phyloP scores from a whole-genome alignment of 805 yeast genomes.

The Wickerhamomyces bovis region DNA sequence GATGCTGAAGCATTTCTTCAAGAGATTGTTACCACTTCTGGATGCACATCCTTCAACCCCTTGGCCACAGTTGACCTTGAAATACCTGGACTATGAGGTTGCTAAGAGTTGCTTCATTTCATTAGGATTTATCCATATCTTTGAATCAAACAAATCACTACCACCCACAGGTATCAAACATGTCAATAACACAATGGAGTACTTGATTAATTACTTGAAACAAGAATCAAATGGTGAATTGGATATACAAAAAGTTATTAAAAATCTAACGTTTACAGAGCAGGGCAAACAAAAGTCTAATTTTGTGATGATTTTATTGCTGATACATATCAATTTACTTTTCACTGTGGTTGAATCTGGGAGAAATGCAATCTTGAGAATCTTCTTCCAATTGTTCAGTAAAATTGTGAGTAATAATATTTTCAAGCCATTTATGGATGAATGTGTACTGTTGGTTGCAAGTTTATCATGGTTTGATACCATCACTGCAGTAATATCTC shows the following conservation, averaged over 20 bases:
- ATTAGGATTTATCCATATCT: slow-evolving; percentile 50
- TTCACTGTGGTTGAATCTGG: slow-evolving; percentile 52
- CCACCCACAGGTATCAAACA: slow-evolving; percentile 48
- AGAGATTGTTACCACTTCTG: slow-evolving; percentile 43
- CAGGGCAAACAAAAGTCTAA: slow-evolving; percentile 31
- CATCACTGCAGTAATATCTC: slow-evolving; percentile 47
- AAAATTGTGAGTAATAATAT: slow-evolving; percentile 42
- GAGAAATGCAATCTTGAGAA: slow-evolving; percentile 43
- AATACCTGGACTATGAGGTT: slow-evolving; percentile 51
- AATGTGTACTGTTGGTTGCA: slow-evolving; percentile 41
- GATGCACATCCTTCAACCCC: slow-evolving; percentile 59
- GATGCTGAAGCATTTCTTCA: slow-evolving; percentile 51
- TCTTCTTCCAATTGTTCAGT: slow-evolving; percentile 43
- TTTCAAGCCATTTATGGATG: slow-evolving; percentile 41
- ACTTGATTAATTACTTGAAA: slow-evolving; percentile 39
- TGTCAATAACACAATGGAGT: slow-evolving; percentile 51
- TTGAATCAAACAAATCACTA: slow-evolving; percentile 44
- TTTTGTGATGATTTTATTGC: slow-evolving; percentile 42
- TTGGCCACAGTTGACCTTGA: slow-evolving; percentile 54
- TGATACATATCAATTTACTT: slow-evolving; percentile 48
- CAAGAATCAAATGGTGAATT: slow-evolving; percentile 18
- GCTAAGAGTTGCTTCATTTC: slow-evolving; percentile 55
- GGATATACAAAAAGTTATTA: slow-evolving; percentile 31
- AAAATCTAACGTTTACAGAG: slow-evolving; percentile 30
- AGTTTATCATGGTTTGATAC: slow-evolving; percentile 60